Conservation (phyloP, 176 grass and related monocot species). For the Musa itinerans region DNA sequence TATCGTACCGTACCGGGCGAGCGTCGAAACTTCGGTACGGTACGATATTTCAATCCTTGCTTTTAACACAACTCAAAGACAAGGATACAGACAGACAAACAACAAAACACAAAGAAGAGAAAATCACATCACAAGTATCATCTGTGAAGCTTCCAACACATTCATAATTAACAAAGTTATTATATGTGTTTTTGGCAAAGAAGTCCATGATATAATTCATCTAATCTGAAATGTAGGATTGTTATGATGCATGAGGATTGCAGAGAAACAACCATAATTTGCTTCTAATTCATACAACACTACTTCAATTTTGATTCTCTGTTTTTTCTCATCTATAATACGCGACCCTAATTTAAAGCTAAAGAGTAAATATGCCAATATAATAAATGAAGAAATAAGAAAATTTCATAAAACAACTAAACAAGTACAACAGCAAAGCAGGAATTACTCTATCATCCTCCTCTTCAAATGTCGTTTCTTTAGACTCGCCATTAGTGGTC, state of each 20-base stretch:
- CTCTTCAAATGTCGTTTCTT: constrained; percentile 15
- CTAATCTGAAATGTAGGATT: not conserved
- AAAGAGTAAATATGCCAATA: not conserved
- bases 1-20: too few species aligned
- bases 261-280: not conserved
- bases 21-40: too few species aligned
- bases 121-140: not conserved
- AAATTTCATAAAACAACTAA: not conserved
- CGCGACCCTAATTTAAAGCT: not conserved
- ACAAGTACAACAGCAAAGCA: not conserved
- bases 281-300: not conserved
- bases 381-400: not conserved
- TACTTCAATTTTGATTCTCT: not conserved
- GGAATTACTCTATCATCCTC: constrained; percentile 29
- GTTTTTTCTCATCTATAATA: not conserved
- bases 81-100: not conserved
- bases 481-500: constrained; percentile 12
- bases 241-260: too few species aligned
- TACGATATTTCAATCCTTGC: too few species aligned
- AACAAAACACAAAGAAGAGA: not conserved
- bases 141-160: not conserved
- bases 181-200: not conserved
- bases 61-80: not conserved
- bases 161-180: not conserved
- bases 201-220: not conserved